phyloP scores from a whole-genome alignment of 2,329 filamentous ascomycete genomes.

The Cercospora beticola region DNA sequence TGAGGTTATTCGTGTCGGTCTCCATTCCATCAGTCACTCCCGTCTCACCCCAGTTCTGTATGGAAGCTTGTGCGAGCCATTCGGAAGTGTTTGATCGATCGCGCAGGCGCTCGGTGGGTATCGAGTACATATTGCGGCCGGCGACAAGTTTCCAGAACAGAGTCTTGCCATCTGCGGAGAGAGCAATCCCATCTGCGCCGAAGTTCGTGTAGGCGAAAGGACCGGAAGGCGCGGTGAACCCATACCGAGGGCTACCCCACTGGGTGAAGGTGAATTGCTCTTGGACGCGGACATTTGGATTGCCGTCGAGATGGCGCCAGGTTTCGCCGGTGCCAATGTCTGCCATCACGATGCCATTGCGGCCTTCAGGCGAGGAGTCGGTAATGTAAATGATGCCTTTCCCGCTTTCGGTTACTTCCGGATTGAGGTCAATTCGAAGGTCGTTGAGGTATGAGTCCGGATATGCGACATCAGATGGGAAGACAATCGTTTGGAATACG shows the following conservation, averaged over 20 bases:
- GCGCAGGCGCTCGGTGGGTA: constrained; percentile 47
- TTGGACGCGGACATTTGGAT: constrained; percentile 43
- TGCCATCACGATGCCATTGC: constrained; percentile 52
- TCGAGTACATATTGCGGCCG: constrained; percentile 47
- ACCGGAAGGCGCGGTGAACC: constrained; percentile 36
- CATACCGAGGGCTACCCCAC: constrained; percentile 52
- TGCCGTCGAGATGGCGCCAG: constrained; percentile 52
- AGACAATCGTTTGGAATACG: constrained; percentile 53
- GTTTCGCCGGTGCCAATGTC: constrained; percentile 51
- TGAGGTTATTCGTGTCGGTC: constrained; percentile 51
- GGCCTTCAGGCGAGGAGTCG: constrained; percentile 50
- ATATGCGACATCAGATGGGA: constrained; percentile 49
- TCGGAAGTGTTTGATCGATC: constrained; percentile 44
- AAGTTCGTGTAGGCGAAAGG: constrained; percentile 44
- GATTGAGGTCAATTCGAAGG: constrained; percentile 54
- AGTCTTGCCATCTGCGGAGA: constrained; percentile 50
- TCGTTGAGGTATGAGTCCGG: constrained; percentile 55
- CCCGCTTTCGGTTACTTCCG: constrained; percentile 43
- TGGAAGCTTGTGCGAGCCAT: constrained; percentile 45
- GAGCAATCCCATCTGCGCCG: constrained; percentile 53
- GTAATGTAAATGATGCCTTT: constrained; percentile 56
- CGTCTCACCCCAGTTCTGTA: constrained; percentile 48
- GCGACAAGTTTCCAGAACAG: constrained; percentile 51
- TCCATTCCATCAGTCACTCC: constrained; percentile 55
- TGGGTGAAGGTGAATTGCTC: constrained; percentile 50